Conservation (phyloP, 352 stramenopile species). For the Globisporangium paroecandrum region DNA sequence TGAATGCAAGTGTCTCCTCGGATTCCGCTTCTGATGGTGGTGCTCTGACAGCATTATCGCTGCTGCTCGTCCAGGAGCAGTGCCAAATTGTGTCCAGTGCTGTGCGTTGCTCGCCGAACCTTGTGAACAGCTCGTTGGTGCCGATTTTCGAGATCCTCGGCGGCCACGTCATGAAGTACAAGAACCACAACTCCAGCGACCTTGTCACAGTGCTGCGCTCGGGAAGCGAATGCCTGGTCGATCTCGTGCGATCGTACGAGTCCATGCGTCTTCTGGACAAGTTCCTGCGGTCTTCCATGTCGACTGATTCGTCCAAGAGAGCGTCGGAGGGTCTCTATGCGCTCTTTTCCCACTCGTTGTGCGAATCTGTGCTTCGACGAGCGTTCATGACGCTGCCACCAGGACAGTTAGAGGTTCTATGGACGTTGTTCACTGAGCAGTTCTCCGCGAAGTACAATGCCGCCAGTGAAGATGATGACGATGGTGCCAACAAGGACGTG, state of each 20-base stretch:
- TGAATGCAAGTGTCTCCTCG: conserved; percentile 6
- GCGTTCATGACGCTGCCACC: conserved; percentile 71
- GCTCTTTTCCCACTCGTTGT: conserved; percentile 39
- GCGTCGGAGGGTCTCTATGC: conserved; percentile 39
- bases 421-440: conserved; percentile 60
- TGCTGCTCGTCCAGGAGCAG: conserved; percentile 20
- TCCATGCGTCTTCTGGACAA: conserved; percentile 80
- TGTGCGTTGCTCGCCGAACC: conserved; percentile 71
- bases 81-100: conserved; percentile 59
- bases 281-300: conserved; percentile 42
- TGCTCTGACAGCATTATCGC: not conserved
- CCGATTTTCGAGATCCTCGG: conserved; percentile 63
- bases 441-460: conserved; percentile 25
- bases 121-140: conserved; percentile 60
- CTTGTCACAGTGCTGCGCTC: conserved; percentile 2
- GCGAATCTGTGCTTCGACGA: conserved; percentile 51
- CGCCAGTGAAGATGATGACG: conserved; percentile 3
- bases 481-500: not conserved
- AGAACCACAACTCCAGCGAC: not conserved
- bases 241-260: conserved; percentile 72
- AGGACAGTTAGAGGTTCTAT: conserved; percentile 77
- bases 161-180: conserved; percentile 17
- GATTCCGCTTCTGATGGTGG: not conserved
- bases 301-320: conserved; percentile 16
- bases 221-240: conserved; percentile 40